Evolutionary conservation across 208 protist genomes (phyloP), one percentile per base, ranked within the genome.

Genomic region (Trypanosoma melophagium): DNA sequence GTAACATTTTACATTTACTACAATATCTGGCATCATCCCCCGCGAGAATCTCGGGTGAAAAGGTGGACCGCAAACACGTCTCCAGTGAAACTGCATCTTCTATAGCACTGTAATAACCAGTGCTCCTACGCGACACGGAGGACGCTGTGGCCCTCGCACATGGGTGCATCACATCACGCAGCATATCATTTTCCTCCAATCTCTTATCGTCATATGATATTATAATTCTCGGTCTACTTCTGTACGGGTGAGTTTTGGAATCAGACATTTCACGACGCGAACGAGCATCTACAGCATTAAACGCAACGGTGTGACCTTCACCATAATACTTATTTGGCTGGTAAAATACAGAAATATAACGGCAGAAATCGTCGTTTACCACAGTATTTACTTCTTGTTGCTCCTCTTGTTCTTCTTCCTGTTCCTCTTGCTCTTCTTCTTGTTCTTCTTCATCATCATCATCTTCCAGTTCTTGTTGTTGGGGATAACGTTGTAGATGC

Each of bases 21-120:
- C 90, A 95, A 66, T 89, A 90, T 70, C 80, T 83, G 14, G 80
- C 74, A 62, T 95, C 79, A 17, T 87, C 79, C 19, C 79, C 83
- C 17, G 59, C 73, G 41, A 95, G 75, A 25, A 61, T 83, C 28
- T 95, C 84, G 19, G 81, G 67, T 41, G 25, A 52, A 55, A 69
- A 69, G 0, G 66, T 70, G 24, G 17, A 35, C n/a, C 22, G 14
- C 21, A 79, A 42, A 40, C 74, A 79, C n/a, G 51, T 59, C 2
- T 79, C 50, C 17, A 79, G 16, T 1, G 42, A 66, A 22, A 70
- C 67, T 19, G 60, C 0, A 24, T 58, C 38, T 3, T 53, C n/a
- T 21, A 21, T 47, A 9, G 56, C 45, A 28, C 21, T 45, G 31
- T 38, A 55, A 4, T 22, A 21, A n/a, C 17, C 49, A 19, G 1